phyloP scores from a whole-genome alignment of 148 eudicot species.

The Rhododendron ovatum region DNA sequence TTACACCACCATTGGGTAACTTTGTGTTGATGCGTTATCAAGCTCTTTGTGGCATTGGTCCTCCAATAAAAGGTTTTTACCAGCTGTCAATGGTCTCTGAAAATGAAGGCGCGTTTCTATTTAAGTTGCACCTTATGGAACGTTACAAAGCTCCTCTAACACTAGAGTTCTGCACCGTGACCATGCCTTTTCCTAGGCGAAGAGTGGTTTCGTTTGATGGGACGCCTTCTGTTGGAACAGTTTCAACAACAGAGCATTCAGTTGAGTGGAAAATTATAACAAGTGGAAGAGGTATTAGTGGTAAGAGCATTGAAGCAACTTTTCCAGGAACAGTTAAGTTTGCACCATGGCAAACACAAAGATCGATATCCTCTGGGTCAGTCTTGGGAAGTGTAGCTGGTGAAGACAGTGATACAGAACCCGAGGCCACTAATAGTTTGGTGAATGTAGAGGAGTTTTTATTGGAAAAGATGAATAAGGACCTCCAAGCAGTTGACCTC shows the following conservation, averaged over 20 bases:
- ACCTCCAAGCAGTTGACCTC: conserved; percentile 80
- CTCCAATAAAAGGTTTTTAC: conserved; percentile 91
- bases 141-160: conserved; percentile 81
- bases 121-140: conserved; percentile 79
- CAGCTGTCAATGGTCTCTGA: conserved; percentile 99
- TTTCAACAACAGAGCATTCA: conserved; percentile 61
- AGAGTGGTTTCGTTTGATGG: conserved; percentile 75
- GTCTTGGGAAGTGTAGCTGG: conserved; percentile 36
- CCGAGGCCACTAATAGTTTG: conserved; percentile 52
- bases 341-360: conserved; percentile 72
- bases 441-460: conserved; percentile 73
- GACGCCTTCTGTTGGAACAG: conserved; percentile 89
- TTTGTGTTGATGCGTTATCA: conserved; percentile 79
- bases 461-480: conserved; percentile 77
- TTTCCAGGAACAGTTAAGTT: conserved; percentile 89
- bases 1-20: conserved; percentile 91
- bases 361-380: conserved; percentile 33
- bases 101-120: conserved; percentile 97
- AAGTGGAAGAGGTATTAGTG: conserved; percentile 71
- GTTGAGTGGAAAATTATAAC: conserved; percentile 91
- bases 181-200: conserved; percentile 97
- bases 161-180: conserved; percentile 88
- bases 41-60: conserved; percentile 58
- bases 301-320: conserved; percentile 93
- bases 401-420: conserved; percentile 84